These are phyloP conservation scores for Apiospora pterosperma DNA, from an alignment of 2,329 filamentous ascomycete species.

Conservation along the genomic window DNA sequence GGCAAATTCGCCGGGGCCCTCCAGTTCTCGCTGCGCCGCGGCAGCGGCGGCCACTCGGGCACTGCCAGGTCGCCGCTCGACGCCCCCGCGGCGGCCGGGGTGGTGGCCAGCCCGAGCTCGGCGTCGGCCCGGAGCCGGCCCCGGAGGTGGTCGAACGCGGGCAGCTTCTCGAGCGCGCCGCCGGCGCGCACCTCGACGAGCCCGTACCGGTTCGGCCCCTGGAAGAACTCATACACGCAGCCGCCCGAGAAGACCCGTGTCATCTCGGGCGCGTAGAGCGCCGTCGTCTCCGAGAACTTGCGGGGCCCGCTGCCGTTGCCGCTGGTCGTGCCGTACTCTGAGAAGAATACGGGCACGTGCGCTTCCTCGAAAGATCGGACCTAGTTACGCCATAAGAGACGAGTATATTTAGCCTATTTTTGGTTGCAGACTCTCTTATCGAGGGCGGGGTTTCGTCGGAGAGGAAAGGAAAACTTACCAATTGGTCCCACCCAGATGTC, in stretches of 20 bases:
- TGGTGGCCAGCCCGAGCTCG: not conserved
- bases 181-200: slow-evolving; percentile 33
- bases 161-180: slow-evolving; percentile 2
- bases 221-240: slow-evolving; percentile 59
- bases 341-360: slow-evolving; percentile 51
- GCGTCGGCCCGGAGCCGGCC: not conserved
- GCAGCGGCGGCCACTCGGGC: slow-evolving; percentile 9
- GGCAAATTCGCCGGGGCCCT: slow-evolving; percentile 1
- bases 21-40: not conserved
- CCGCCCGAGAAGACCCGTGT: slow-evolving; percentile 53
- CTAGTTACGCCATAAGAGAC: not conserved
- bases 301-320: slow-evolving; percentile 44
- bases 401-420: too few relatives aligned
- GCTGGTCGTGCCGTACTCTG: slow-evolving; percentile 66
- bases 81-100: not conserved
- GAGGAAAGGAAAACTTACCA: slow-evolving; percentile 3
- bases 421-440: not conserved
- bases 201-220: slow-evolving; percentile 43
- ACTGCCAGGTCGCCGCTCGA: not conserved
- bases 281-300: slow-evolving; percentile 53
- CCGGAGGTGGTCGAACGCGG: slow-evolving; percentile 13
- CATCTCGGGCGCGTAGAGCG: slow-evolving; percentile 55
- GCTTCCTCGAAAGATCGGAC: slow-evolving; percentile 6
- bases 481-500: slow-evolving; percentile 5
- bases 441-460: too few relatives aligned